Base-by-base conservation (phyloP, 176 grass and related monocot genomes). In the Phragmites australis region DNA sequence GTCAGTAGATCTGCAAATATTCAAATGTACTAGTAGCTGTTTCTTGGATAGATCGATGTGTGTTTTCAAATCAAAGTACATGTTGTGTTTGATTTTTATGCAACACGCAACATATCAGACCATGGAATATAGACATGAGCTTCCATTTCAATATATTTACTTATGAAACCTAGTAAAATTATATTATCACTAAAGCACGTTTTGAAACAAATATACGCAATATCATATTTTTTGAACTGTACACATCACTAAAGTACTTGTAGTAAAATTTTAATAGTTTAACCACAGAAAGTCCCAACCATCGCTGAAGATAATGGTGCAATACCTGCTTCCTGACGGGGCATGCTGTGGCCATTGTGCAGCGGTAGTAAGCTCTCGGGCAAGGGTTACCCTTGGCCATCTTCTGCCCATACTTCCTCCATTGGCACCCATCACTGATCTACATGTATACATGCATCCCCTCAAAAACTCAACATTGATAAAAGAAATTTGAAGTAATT, bases 401-500 rank as follows among this genome's bases (percentile, higher is more conserved):
- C 81, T 97, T 97, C 81, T 97, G 90, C 56, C 93, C 93, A 32
- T 97, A 97, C 69, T 97, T 97, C 79, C 93, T 97, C 93, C 93
- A 97, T 82, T 93, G 90, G 51, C 93, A 97, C 55, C 93, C 93
- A 84, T 97, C 93, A 16, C 82, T 86, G 25, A 97, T 97, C 93
- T 93, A 58, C 31, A 54, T 4, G 13, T 23, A 37, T 64, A 56
- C 0, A 47, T 6, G n/a, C 2, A 37, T 17, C 0, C 34, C 18
- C 34, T 5, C 2, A 37, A 37, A 37, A 2, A 37, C 5, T 37
- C 34, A 5, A 37, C 34, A 37, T 37, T 37, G 34, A 37, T 37
- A 37, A 37, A 37, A 5, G n/a, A n/a, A n/a, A n/a, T n/a, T n/a
- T 37, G 5, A 37, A 37, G 34, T 37, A 37, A 37, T 37, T 37